Base-by-base conservation (phyloP, 129 eudicot genomes). In the Lactuca saligna region DNA sequence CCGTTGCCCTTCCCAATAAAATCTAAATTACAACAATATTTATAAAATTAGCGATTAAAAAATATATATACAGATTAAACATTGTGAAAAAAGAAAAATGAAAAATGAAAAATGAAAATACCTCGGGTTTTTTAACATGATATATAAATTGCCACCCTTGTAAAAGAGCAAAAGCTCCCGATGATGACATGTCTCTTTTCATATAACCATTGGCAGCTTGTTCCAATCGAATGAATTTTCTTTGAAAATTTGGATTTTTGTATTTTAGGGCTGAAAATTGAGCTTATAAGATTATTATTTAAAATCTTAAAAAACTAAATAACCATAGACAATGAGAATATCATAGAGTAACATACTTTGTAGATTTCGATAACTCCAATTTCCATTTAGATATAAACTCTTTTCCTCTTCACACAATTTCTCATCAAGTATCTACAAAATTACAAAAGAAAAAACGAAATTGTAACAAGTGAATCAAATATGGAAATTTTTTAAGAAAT, bases 391-490 rank as follows among this genome's bases (percentile, higher is more conserved):
- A 75, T 65, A 62, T 20, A 63, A 2, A 54, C 75, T 68, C 67
- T 66, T 79, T 13, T 86, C 90, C 64, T 84, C 82, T 20, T 85
- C 82, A 60, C 80, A 69, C 66, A 83, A 75, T 68, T 86, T 86
- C 86, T 77, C 86, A 50, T 86, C 96, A 72, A 86, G 90, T 65
- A 89, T 82, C 96, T 89, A 84, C 75, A 77, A 39, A n/a, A 63
- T 20, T 58, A 41, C 20, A 78, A 12, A 11, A 68, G 55, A 42
- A 17, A 70, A 46, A 34, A 8, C 25, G 16, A 16, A 17, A 15
- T 12, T 34, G 17, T 5, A 31, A 71, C 6, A 58, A 38, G 42
- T 34, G 25, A 60, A 60, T 16, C 35, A 64, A 49, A 48, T n/a
- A 35, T 48, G 6, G 35, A 2, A 57, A 59, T 46, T 15, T 58